Base-by-base conservation (phyloP, 257 asterid species). In the Cinchona pubescens region DNA sequence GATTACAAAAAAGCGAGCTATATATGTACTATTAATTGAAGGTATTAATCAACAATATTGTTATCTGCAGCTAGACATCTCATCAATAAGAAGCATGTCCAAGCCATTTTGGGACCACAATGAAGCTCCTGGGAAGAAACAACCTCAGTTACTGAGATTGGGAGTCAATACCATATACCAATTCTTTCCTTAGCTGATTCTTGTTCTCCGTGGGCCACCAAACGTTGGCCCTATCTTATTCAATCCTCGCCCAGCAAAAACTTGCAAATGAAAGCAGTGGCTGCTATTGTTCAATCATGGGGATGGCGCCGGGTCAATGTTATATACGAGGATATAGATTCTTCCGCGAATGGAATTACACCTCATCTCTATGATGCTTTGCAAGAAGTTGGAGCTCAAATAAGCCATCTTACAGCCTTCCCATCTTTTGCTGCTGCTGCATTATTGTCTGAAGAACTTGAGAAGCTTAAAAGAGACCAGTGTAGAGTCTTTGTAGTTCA, bases 401-500 rank as follows among this genome's bases (percentile, higher is more conserved):
- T 82, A 12, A 86, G 73, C 68, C 60, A 60, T 60, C 63, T 80
- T 23, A 72, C 68, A 9, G 34, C 85, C 30, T 35, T 85, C 46
- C 72, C 84, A 42, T 9, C 83, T 42, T 38, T 74, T 35, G 43
- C 72, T 3, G 53, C 77, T 27, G 43, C 21, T 14, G 61, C 67
- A 7, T 14, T 61, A 38, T 43, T 85, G 82, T 64, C 76, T 9
- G 69, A 30, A 42, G 75, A 83, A 71, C 82, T 85, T 11, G 46
- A 46, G 14, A 76, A 67, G 62, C 84, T 85, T 21, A 80, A 68
- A 40, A 29, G 16, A 23, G 81, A 64, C 12, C 83, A 78, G 25
- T 83, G 83, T 45, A 79, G 85, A 63, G 86, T 86, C 10, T 86
- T 86, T 61, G 46, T 86, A 37, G 84, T 84, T 1, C 85, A 84